Conservation (phyloP, 495 filamentous ascomycete species). For the Aspergillus haitiensis region DNA sequence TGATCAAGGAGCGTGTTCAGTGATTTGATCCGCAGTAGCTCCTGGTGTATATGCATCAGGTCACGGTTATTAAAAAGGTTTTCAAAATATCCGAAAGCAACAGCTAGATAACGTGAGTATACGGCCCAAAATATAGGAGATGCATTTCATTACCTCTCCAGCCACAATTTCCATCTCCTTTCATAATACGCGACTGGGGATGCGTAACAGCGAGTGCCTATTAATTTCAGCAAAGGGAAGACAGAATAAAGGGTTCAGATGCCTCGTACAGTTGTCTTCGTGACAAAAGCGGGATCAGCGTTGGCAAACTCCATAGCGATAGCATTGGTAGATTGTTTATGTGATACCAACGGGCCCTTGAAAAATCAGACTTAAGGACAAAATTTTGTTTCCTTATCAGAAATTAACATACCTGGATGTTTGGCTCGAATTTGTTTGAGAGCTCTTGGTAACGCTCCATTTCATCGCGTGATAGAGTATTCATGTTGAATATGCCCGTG, state of each 20-base stretch:
- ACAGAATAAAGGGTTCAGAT: not conserved
- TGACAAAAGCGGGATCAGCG: conserved; percentile 79
- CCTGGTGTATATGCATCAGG: conserved; percentile 60
- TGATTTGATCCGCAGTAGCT: conserved; percentile 68
- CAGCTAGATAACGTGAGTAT: conserved; percentile 56
- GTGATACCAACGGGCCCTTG: conserved; percentile 81
- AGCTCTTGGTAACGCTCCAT: conserved; percentile 56
- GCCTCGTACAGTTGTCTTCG: conserved; percentile 80
- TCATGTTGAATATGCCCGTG: conserved; percentile 39
- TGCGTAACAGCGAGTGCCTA: conserved; percentile 82
- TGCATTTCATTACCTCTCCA: conserved; percentile 78
- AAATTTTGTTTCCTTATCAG: not conserved
- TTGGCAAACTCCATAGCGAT: conserved; percentile 88
- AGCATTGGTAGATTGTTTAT: conserved; percentile 70
- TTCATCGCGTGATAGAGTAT: conserved; percentile 49
- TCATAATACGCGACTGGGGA: conserved; percentile 81
- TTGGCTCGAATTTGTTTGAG: conserved; percentile 64
- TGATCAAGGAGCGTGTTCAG: conserved; percentile 68
- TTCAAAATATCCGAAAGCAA: conserved; percentile 93
- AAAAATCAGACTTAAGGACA: conserved; percentile 12
- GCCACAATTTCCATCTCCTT: conserved; percentile 94
- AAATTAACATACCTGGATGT: conserved; percentile 56
- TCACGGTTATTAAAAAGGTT: conserved; percentile 68
- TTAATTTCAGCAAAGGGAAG: conserved; percentile 23
- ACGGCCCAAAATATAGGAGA: conserved; percentile 4